phyloP scores from a whole-genome alignment of 352 stramenopile species.

The Phytophthora hybrid region DNA sequence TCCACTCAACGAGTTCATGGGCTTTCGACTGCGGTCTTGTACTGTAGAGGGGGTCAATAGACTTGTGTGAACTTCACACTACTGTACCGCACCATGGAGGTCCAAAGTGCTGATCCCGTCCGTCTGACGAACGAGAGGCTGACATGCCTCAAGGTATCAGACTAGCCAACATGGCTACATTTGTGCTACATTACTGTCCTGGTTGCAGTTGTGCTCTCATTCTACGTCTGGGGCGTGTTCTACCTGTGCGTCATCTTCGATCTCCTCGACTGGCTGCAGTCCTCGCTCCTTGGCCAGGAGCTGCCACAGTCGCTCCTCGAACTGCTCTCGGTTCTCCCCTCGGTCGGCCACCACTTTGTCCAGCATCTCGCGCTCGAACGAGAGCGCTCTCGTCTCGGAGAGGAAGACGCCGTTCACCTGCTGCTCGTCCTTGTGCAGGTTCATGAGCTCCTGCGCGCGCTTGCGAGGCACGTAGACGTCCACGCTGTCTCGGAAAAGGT shows the following conservation, averaged over 20 bases:
- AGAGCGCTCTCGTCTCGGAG: constrained; percentile 45
- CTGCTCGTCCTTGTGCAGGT: constrained; percentile 59
- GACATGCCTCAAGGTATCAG: no score
- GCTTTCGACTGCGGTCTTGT: background rate
- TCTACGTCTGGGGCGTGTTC: background rate
- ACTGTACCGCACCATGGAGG: background rate
- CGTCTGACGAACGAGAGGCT: background rate
- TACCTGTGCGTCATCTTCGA: background rate
- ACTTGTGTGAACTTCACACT: background rate
- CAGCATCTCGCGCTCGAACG: constrained; percentile 63
- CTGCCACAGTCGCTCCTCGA: constrained; percentile 38
- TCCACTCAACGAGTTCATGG: constrained; percentile 40
- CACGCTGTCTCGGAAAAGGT: constrained; percentile 49
- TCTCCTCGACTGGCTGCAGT: constrained; percentile 13
- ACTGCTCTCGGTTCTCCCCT: constrained; percentile 51
- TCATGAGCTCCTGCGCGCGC: constrained; percentile 37
- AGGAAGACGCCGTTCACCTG: constrained; percentile 50
- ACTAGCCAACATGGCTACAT: background rate
- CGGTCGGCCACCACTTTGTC: constrained; percentile 61
- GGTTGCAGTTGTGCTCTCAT: background rate
- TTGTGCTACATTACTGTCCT: background rate
- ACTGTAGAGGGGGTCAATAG: background rate
- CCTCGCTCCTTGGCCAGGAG: constrained; percentile 25
- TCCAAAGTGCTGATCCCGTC: constrained; percentile 8
- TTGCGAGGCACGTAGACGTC: constrained; percentile 69